phyloP scores from a whole-genome alignment of 345 rosid genomes.

The Mercurialis annua region DNA sequence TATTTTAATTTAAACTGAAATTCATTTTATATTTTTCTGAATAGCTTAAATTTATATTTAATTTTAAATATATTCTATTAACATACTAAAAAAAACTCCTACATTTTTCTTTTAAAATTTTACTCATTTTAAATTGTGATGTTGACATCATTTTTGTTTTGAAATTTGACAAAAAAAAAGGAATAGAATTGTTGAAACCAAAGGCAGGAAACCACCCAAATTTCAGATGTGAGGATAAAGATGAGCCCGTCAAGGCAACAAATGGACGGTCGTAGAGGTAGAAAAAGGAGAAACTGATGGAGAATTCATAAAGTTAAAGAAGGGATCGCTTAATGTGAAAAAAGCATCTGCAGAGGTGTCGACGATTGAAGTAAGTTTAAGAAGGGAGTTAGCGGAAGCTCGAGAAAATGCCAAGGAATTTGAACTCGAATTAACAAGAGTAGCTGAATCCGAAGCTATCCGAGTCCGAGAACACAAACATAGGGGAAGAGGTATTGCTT shows the following conservation, averaged over 20 bases:
- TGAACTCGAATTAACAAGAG: constrained; percentile 73
- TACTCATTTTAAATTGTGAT: too few species aligned
- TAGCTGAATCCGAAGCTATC: constrained; percentile 56
- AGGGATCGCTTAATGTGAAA: constrained; percentile 64
- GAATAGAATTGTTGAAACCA: too few species aligned
- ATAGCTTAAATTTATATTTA: too few species aligned
- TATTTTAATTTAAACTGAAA: too few species aligned
- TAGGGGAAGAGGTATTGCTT: constrained; percentile 55
- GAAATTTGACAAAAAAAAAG: too few species aligned
- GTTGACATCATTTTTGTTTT: too few species aligned
- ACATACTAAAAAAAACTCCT: too few species aligned
- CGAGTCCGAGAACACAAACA: constrained; percentile 56
- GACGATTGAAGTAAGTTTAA: constrained; percentile 43
- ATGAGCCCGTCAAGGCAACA: constrained; percentile 41
- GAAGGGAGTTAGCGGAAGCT: constrained; percentile 75
- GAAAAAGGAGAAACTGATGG: constrained; percentile 63
- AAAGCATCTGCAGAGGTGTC: constrained; percentile 34
- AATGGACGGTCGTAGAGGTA: constrained; percentile 45
- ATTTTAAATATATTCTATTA: too few species aligned
- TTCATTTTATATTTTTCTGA: too few species aligned
- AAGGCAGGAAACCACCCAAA: constrained; percentile 59
- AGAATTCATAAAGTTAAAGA: constrained; percentile 92
- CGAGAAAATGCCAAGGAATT: constrained; percentile 78
- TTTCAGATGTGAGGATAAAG: constrained; percentile 43
- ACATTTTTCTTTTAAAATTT: too few species aligned